Evolutionary conservation across 345 rosid genomes (phyloP).

Genomic region (Rhizophora mangle): DNA sequence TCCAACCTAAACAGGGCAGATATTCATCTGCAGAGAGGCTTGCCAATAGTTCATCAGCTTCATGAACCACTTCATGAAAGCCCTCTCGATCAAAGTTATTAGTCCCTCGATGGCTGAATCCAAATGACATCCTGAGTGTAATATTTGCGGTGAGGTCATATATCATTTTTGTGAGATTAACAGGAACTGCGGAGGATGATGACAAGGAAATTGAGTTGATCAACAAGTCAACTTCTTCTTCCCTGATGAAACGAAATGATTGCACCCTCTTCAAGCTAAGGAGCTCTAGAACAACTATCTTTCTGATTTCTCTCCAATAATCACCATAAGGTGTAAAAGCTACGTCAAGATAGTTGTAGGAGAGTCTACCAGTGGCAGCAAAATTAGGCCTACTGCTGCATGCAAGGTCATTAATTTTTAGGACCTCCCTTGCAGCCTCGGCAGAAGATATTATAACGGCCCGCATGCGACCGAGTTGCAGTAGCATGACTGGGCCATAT

Average conservation of each 20-base stretch:
- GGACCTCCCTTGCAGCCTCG: constrained; percentile 9
- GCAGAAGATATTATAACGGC: constrained; percentile 5
- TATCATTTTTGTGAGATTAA: constrained; percentile 2
- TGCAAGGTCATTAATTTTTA: not conserved
- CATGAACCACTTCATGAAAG: constrained; percentile 27
- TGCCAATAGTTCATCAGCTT: constrained; percentile 19
- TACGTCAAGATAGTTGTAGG: constrained; percentile 8
- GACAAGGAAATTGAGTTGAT: constrained; percentile 8
- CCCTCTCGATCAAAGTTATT: constrained; percentile 20
- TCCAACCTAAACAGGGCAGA: constrained; percentile 35
- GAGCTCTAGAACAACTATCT: not conserved
- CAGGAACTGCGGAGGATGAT: not conserved
- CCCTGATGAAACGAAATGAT: constrained; percentile 7
- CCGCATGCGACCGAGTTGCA: not conserved
- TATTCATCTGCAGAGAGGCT: constrained; percentile 32
- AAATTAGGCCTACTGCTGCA: constrained; percentile 15
- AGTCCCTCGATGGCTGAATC: not conserved
- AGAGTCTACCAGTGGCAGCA: not conserved
- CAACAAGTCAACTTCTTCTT: constrained; percentile 13
- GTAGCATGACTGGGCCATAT: constrained; percentile 4
- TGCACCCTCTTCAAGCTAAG: constrained; percentile 16
- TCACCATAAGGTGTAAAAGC: constrained; percentile 12
- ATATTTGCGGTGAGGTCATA: not conserved
- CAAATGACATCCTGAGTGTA: constrained; percentile 10
- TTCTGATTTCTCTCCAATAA: constrained; percentile 6